These are phyloP conservation scores for Cercospora nicotianae DNA, from an alignment of 2,329 filamentous ascomycete species.

Conservation along the genomic window DNA sequence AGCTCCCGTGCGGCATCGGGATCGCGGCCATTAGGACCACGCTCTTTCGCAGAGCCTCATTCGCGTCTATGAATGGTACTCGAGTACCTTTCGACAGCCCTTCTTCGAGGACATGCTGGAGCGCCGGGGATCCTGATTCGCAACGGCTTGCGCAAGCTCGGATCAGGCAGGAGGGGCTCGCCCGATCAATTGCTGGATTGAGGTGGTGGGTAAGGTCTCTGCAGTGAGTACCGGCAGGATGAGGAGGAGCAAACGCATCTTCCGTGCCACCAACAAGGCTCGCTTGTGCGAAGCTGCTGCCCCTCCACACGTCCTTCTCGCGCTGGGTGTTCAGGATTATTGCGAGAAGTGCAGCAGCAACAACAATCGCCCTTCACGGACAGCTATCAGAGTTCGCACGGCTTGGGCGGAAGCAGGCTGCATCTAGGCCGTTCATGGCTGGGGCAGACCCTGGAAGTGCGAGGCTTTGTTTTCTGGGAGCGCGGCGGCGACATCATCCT, in stretches of 20 bases:
- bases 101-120: not conserved
- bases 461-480: not conserved
- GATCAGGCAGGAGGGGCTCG: slow-evolving; percentile 1
- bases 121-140: not conserved
- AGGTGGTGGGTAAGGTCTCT: not conserved
- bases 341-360: not conserved
- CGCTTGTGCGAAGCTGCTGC: slow-evolving; percentile 1
- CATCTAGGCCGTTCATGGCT: slow-evolving; percentile 3
- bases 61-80: not conserved
- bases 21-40: not conserved
- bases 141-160: not conserved
- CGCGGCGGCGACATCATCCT: slow-evolving; percentile 2
- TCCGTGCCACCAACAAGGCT: not conserved
- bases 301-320: not conserved
- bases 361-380: not conserved
- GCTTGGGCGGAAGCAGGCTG: not conserved
- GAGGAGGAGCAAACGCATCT: not conserved
- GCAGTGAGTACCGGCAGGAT: slow-evolving; percentile 9
- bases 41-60: not conserved
- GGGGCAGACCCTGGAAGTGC: not conserved
- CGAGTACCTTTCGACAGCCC: not conserved
- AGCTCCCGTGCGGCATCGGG: not conserved
- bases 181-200: slow-evolving; percentile 2
- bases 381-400: slow-evolving; percentile 6
- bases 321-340: too few relatives aligned